These are phyloP conservation scores for Leishmania turanica DNA, from an alignment of 208 protist genomes.

Conservation along the genomic window DNA sequence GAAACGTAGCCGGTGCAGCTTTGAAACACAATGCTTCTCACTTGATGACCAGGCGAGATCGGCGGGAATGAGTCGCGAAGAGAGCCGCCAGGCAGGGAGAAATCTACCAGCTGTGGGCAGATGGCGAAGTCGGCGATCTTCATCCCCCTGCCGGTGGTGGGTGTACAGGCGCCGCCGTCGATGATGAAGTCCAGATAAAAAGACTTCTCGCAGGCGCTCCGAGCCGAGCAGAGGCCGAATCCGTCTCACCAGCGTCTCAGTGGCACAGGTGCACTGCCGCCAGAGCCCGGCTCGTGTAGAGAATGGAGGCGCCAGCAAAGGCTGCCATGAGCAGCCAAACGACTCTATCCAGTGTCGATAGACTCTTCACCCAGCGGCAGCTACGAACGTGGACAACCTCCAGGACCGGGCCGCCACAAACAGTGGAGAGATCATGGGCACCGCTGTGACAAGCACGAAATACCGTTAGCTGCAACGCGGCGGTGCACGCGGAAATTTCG, in stretches of 20 bases:
- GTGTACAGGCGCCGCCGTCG: slow-evolving; percentile 1
- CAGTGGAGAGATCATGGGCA: not conserved
- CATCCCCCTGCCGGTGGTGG: slow-evolving; percentile 3
- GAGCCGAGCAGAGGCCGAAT: not conserved
- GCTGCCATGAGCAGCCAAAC: slow-evolving; percentile 2
- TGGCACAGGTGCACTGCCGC: slow-evolving; percentile 12
- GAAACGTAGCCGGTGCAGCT: not conserved
- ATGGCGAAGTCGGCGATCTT: slow-evolving; percentile 20
- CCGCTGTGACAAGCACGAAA: too few species aligned
- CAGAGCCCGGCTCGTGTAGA: slow-evolving; percentile 5
- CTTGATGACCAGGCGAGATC: slow-evolving; percentile 11
- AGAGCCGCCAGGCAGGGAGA: not conserved
- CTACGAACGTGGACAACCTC: not conserved
- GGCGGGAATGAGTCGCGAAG: not conserved
- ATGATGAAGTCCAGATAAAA: slow-evolving; percentile 8
- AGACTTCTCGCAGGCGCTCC: slow-evolving; percentile 7
- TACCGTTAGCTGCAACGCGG: too few species aligned
- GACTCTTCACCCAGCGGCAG: slow-evolving; percentile 1
- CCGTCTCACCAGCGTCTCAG: not conserved
- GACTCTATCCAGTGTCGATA: slow-evolving; percentile 2
- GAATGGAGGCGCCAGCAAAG: slow-evolving; percentile 9
- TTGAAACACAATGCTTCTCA: not conserved
- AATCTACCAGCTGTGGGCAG: slow-evolving; percentile 4
- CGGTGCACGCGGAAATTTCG: too few species aligned
- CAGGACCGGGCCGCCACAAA: not conserved